These are phyloP conservation scores for Suillus bovinus DNA, from an alignment of 768 basidiomycete genomes.

Conservation along the genomic window DNA sequence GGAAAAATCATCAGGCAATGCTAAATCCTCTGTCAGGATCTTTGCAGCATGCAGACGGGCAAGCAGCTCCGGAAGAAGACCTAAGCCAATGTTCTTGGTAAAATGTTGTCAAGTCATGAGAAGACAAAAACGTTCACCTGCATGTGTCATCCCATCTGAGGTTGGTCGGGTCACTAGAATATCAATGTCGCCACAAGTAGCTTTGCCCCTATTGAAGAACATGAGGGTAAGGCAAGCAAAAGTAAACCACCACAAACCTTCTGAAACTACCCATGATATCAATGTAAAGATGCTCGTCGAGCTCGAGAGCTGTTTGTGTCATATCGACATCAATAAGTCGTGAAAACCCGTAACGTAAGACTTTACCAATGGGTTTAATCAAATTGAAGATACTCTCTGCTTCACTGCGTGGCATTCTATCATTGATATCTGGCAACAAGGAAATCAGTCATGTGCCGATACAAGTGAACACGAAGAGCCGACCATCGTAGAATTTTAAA, in stretches of 20 bases:
- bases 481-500: constrained; percentile 68
- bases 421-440: constrained; percentile 64
- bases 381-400: constrained; percentile 70
- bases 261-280: constrained; percentile 94
- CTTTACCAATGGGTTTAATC: constrained; percentile 69
- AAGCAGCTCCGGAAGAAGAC: constrained; percentile 62
- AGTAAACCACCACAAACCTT: constrained; percentile 42
- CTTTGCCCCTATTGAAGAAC: constrained; percentile 57
- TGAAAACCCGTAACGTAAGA: not conserved
- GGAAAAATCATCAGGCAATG: constrained; percentile 63
- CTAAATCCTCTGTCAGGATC: constrained; percentile 81
- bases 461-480: constrained; percentile 13
- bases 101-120: constrained; percentile 8
- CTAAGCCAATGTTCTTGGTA: constrained; percentile 33
- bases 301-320: constrained; percentile 52
- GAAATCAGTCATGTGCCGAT: not conserved
- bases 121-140: constrained; percentile 42
- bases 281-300: constrained; percentile 72
- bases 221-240: not conserved
- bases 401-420: constrained; percentile 83
- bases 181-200: constrained; percentile 89
- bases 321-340: not conserved
- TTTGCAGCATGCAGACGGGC: constrained; percentile 51
- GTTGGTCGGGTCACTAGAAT: constrained; percentile 79
- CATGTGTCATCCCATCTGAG: constrained; percentile 72